Conservation (phyloP, 441 rosid genomes). For the Flueggea neowawraea region DNA sequence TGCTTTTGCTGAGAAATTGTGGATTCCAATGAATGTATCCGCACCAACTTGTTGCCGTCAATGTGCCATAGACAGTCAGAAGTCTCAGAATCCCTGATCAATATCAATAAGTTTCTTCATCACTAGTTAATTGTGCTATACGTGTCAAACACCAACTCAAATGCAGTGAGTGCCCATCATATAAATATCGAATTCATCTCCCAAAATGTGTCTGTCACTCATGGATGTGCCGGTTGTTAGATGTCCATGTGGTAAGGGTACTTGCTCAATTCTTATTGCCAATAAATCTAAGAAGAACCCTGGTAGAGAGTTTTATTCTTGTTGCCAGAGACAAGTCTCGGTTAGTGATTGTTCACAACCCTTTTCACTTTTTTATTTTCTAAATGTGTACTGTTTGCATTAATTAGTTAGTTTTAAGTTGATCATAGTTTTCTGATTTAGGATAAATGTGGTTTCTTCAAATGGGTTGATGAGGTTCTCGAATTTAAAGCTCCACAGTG, state of each 20-base stretch:
- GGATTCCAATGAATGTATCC: no score
- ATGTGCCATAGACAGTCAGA: no score
- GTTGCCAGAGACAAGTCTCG: not conserved
- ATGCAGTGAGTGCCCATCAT: not conserved
- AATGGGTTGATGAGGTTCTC: conserved; percentile 32
- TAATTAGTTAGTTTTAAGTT: no score
- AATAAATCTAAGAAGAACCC: conserved; percentile 20
- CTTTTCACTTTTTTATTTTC: not conserved
- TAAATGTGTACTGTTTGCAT: not conserved
- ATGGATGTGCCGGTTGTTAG: conserved; percentile 22
- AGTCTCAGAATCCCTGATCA: no score
- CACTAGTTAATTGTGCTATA: no score
- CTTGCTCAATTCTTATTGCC: conserved; percentile 23
- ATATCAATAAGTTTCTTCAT: no score
- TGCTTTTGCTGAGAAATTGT: no score
- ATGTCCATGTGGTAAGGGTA: conserved; percentile 29
- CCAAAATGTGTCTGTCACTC: no score
- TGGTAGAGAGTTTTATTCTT: conserved; percentile 28
- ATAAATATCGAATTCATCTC: not conserved
- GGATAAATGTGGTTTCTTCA: conserved; percentile 21
- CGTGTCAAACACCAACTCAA: no score
- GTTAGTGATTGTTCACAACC: not conserved
- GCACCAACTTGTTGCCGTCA: no score
- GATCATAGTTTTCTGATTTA: not conserved
- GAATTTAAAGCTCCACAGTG: conserved; percentile 21